Percentiles rank a stretch among this genome's conserved stretches.
Conservation (phyloP, 2,329 filamentous ascomycete species). For the Fusarium camptoceras region DNA sequence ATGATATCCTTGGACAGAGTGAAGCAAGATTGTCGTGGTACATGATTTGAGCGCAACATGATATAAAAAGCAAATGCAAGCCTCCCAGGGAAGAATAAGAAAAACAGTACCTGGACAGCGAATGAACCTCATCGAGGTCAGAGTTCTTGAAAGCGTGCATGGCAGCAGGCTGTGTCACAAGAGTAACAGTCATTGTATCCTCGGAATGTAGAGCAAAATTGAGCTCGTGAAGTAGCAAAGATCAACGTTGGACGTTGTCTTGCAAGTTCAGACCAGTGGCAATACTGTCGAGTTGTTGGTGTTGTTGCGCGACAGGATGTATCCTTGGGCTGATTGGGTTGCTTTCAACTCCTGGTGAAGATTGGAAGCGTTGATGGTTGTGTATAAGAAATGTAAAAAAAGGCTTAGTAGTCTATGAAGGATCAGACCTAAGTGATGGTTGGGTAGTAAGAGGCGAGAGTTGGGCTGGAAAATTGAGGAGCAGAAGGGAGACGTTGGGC, state of each 20-base stretch:
- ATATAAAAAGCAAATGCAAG: conserved; percentile 52
- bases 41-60: conserved; percentile 49
- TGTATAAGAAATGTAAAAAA: conserved; percentile 40
- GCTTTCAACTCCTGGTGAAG: conserved; percentile 40
- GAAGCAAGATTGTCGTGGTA: conserved; percentile 44
- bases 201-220: conserved; percentile 49
- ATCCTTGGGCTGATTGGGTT: conserved; percentile 45
- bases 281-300: conserved; percentile 44
- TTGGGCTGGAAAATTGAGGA: conserved; percentile 50
- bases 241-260: conserved; percentile 48
- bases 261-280: conserved; percentile 45
- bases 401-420: conserved; percentile 43
- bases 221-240: conserved; percentile 46
- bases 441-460: conserved; percentile 55
- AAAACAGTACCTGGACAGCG: conserved; percentile 72
- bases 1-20: conserved; percentile 38
- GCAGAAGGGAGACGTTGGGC: conserved; percentile 52
- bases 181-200: conserved; percentile 63
- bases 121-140: conserved; percentile 70
- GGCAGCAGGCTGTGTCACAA: conserved; percentile 60
- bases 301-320: conserved; percentile 47
- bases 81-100: conserved; percentile 59
- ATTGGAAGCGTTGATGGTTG: conserved; percentile 36
- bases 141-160: conserved; percentile 66
- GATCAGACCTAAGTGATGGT: conserved; percentile 45